These are phyloP conservation scores for Triticum monococcum DNA, from an alignment of 176 grass and related monocot species.

Conservation along the genomic window DNA sequence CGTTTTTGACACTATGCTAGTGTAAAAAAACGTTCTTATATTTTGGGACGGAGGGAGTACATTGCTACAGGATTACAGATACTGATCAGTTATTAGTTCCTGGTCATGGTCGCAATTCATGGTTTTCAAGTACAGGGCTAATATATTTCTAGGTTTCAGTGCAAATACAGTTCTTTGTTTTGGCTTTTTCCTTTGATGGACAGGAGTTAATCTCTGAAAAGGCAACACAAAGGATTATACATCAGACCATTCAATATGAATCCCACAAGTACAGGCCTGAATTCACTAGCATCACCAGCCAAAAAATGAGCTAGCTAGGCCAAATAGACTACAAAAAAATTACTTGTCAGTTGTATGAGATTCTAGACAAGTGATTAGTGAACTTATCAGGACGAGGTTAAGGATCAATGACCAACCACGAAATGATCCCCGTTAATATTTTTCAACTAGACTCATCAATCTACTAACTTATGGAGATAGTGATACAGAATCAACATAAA, in stretches of 20 bases:
- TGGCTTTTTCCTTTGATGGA: background rate
- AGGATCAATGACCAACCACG: background rate
- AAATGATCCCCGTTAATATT: slow-evolving; percentile 1
- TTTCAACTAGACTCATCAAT: slow-evolving; percentile 1
- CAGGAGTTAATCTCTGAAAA: background rate
- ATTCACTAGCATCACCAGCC: background rate
- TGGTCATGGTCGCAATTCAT: background rate
- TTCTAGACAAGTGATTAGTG: background rate
- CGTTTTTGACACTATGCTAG: too few relatives aligned
- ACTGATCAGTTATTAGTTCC: background rate
- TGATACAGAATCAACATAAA: background rate
- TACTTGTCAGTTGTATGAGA: background rate
- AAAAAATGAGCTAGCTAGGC: background rate
- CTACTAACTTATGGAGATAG: slow-evolving; percentile 13
- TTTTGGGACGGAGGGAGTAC: background rate
- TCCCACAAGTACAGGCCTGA: background rate
- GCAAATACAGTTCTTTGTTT: background rate
- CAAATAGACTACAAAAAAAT: background rate
- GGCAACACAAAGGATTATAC: background rate
- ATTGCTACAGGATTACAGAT: background rate
- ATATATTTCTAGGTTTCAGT: background rate
- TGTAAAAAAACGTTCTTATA: too few relatives aligned
- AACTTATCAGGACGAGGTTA: background rate
- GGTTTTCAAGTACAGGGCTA: background rate
- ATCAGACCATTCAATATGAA: slow-evolving; percentile 9